Evolutionary conservation across 1,139 yeast genomes (phyloP).

Genomic region (Kodamaea derodonti): DNA sequence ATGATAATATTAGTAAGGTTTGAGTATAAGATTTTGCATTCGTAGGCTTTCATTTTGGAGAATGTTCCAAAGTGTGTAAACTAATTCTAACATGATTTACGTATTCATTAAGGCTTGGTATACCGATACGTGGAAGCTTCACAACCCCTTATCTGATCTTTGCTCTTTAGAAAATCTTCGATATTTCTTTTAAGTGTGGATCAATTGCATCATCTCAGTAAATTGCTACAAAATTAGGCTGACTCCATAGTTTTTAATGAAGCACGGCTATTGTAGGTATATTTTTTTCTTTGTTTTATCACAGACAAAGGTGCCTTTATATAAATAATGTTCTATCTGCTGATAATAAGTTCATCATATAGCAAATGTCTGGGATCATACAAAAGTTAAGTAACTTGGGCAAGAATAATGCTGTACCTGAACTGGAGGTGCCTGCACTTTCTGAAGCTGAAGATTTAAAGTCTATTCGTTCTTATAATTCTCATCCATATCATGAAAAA

Average conservation of each 20-base stretch:
- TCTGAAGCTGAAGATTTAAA: slow-evolving; percentile 6
- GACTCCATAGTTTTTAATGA: not conserved
- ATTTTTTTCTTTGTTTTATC: not conserved
- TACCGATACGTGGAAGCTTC: too few relatives aligned
- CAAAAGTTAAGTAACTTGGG: slow-evolving; percentile 11
- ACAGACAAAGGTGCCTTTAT: not conserved
- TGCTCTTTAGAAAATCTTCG: too few relatives aligned
- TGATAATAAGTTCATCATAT: not conserved
- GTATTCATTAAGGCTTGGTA: too few relatives aligned
- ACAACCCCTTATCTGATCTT: not conserved
- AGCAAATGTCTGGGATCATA: slow-evolving; percentile 13
- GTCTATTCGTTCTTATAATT: slow-evolving; percentile 4
- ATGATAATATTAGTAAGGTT: too few relatives aligned
- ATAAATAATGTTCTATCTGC: not conserved
- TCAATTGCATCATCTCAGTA: not conserved
- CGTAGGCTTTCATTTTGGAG: too few relatives aligned
- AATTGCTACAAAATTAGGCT: not conserved
- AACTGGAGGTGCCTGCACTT: slow-evolving; percentile 18
- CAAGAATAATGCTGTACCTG: slow-evolving; percentile 12
- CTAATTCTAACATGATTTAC: too few relatives aligned
- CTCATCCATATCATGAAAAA: slow-evolving; percentile 1
- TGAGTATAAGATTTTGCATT: too few relatives aligned
- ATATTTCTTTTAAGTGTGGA: not conserved
- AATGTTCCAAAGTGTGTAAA: too few relatives aligned
- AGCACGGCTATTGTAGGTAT: not conserved